Evolutionary conservation across 352 stramenopile genomes (phyloP), one percentile per base, ranked within the genome.

Genomic region (Phytopythium vexans): DNA sequence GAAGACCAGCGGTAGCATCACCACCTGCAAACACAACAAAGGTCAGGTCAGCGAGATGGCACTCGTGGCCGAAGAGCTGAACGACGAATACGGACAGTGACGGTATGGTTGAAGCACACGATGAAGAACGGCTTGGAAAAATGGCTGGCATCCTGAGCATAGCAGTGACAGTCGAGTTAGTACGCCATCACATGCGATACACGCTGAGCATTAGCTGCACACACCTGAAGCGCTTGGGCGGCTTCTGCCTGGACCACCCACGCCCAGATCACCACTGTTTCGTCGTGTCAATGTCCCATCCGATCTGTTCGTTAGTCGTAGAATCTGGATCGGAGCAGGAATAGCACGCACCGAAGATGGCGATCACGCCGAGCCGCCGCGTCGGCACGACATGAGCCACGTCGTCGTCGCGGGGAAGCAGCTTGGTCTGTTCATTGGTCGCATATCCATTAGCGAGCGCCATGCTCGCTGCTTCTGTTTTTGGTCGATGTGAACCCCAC

Each of bases 121-220:
- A 83, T 74, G 67, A 83, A 80, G 50, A 77, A 80, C 3, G 72
- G 72, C 60, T 71, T 71, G 47, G 57, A 62, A 39, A 71, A 71
- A 45, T 49, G 61, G 39, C 32, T 50, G 10, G 44, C 44, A 4
- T 50, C 44, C 44, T 50, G 32, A 4, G n/a, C 43, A 39, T 6
- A 9, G 8, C 44, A 38, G 4, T 36, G 12, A 2, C 21, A 27
- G 21, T 27, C 21, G 21, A 50, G 32, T 50, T 48, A 27, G 4
- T 27, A 27, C 21, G 21, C 21, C 44, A 50, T 8, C 6, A 9
- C 21, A 9, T 14, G 8, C 44, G 11, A 3, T 4, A 37, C 42
- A 6, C n/a, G 8, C 42, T 36, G 4, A 15, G 4, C 33, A 31
- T 9, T 1, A 48, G 16, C 16, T 12, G 1, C 5, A 5, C 12